Evolutionary conservation across 2,329 filamentous ascomycete genomes (phyloP).

Genomic region (Berkeleyomyces rouxiae): DNA sequence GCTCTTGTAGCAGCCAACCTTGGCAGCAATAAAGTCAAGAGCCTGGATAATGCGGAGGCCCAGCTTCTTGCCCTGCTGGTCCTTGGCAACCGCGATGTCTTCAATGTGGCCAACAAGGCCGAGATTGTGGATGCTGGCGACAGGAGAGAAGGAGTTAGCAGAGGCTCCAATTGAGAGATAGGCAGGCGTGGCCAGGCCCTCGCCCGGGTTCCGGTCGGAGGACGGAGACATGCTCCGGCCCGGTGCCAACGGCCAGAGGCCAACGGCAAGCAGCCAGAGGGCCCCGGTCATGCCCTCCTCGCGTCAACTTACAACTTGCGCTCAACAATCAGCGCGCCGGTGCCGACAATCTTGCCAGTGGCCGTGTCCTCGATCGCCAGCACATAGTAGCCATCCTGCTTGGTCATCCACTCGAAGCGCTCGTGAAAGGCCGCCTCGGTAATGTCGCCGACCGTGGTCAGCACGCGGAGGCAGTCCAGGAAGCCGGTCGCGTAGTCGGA

Average conservation of each 20-base stretch:
- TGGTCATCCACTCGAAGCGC: constrained; percentile 67
- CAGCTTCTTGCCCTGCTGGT: constrained; percentile 94
- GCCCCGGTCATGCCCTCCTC: too few species aligned
- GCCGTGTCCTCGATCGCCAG: constrained; percentile 62
- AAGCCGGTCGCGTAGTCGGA: constrained; percentile 70
- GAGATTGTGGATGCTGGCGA: constrained; percentile 54
- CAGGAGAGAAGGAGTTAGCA: not conserved
- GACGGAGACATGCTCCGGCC: too few species aligned
- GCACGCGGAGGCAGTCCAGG: constrained; percentile 75
- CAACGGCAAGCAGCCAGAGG: too few species aligned
- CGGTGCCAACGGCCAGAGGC: too few species aligned
- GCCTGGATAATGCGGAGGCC: constrained; percentile 87
- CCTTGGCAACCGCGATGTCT: constrained; percentile 87
- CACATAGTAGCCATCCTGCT: constrained; percentile 66
- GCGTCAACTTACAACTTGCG: constrained; percentile 59
- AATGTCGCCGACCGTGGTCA: constrained; percentile 87
- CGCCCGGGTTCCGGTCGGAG: not conserved
- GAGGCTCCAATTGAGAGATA: not conserved
- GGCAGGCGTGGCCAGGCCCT: not conserved
- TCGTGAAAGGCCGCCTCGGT: constrained; percentile 55
- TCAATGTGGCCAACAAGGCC: constrained; percentile 89
- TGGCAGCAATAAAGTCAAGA: constrained; percentile 70
- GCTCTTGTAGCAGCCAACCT: constrained; percentile 90
- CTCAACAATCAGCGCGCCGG: constrained; percentile 80
- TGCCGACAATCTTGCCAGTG: constrained; percentile 60